Base-by-base conservation (phyloP, 2,329 filamentous ascomycete species). In the Fonsecaea pedrosoi region DNA sequence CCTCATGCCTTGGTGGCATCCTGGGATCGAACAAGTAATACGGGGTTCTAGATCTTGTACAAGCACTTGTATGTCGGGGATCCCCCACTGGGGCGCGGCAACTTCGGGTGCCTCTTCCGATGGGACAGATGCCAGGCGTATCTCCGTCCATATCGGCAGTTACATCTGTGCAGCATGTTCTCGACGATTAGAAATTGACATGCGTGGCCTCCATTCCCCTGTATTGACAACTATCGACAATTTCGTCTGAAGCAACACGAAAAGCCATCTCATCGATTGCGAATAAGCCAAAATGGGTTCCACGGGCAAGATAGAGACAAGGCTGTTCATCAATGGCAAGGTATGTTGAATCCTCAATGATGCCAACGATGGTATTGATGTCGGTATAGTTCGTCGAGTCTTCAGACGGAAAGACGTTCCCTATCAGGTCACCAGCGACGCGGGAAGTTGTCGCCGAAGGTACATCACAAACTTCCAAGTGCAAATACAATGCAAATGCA, bases 241-340 rank as follows among this genome's bases (percentile, higher is more conserved):
- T 50, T 8, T 10, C 10, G 18, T 25, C 10, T n/a, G 40, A 21
- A 50, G 18, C 18, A 13, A 50, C 9, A 25, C 18, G 25, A 25
- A 10, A 25, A 10, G 2, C 18, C 7, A 8, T 25, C 18, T 4
- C 8, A 21, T 21, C 4, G 21, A 21, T 50, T 3, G 2, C 12
- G 13, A 25, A n/a, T 12, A 35, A 5, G 30, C 8, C 30, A 66
- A 65, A 69, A 25, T 69, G 67, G 67, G 63, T 18, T 69, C 67
- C 13, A 42, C 38, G 9, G 70, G 74, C 53, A 59, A 70, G 8
- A 75, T 77, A 18, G 76, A 77, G 64, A 76, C 75, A 58, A 71
- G 75, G 12, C 67, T 78, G 18, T 78, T 77, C 58, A 77, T 77
- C 58, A 75, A 77, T 54, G 73, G 73, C 62, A 70, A 77, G 70